Conservation (phyloP, 2,329 filamentous ascomycete species). For the Colletotrichum abscissum region DNA sequence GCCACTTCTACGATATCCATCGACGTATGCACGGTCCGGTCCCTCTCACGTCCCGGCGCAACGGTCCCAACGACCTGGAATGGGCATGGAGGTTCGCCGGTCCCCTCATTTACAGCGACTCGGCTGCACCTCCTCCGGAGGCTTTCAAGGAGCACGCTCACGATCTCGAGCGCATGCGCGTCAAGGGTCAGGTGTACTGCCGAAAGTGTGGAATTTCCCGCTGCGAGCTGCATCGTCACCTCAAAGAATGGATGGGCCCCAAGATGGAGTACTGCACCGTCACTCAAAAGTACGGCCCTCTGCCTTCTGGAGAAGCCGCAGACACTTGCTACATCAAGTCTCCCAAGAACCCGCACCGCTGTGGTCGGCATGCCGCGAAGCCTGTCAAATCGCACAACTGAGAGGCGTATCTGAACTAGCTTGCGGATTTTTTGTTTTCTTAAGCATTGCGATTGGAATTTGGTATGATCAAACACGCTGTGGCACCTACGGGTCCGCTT, state of each 20-base stretch:
- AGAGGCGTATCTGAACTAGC: background rate
- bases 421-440: background rate
- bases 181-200: conserved; percentile 70
- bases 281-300: conserved; percentile 65
- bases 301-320: conserved; percentile 58
- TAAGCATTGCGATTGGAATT: background rate
- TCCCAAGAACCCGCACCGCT: conserved; percentile 67
- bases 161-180: conserved; percentile 59
- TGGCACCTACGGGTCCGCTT: background rate
- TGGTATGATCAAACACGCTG: background rate
- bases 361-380: conserved; percentile 63
- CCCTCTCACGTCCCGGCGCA: conserved; percentile 66
- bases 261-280: conserved; percentile 70
- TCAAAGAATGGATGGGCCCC: conserved; percentile 69
- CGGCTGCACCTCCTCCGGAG: conserved; percentile 13
- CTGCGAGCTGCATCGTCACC: conserved; percentile 73
- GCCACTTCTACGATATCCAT: conserved; percentile 69
- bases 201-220: conserved; percentile 70
- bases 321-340: conserved; percentile 69
- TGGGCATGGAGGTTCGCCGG: conserved; percentile 71
- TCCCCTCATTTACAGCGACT: conserved; percentile 48
- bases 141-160: conserved; percentile 24
- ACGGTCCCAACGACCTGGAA: conserved; percentile 72
- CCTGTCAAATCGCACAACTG: background rate
- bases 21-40: conserved; percentile 65